Base-by-base conservation (phyloP, 2,329 filamentous ascomycete genomes). In the Dothideomycetes sp. region DNA sequence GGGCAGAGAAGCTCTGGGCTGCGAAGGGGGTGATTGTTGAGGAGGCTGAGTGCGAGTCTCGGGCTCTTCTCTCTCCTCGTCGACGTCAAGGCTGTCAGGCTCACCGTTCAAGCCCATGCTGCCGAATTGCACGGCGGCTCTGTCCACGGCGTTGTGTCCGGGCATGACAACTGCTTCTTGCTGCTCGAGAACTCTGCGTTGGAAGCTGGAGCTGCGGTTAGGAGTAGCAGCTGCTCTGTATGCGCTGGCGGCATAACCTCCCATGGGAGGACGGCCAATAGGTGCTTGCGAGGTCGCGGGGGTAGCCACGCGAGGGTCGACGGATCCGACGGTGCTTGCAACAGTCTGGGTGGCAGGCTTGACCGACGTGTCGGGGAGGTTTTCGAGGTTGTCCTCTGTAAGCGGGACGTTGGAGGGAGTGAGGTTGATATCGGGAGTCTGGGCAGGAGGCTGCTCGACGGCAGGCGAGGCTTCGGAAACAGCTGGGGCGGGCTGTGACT, bases 151-250 rank as follows among this genome's bases (percentile, higher is more conserved):
- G 51, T 91, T 87, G 68, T 95, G 94, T 45, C 85, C 87, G 32
- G 91, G 91, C 89, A 98, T 95, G 49, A 94, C 87, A 28, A 98
- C 91, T 45, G 91, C 86, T 67, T 98, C 91, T 63, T 94, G 88
- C 60, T 98, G 91, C 54, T 96, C 88, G 55, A 94, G 72, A 40
- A 95, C 74, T 54, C 86, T 83, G 50, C 89, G 80, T 61, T 93
- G 83, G 62, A 83, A 86, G 64, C 81, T 88, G 15, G 85, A 76
- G 41, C 78, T 80, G 46, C 89, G 83, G 45, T 70, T 68, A 43
- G 73, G 54, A 22, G 62, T 64, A 17, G 75, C 67, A 47, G 80
- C 82, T 10, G 84, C 84, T 67, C 94, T 94, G 54, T 84, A 71
- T 18, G 86, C 85, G 35, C 80, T 82, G n/a, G 84, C 74, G 35